phyloP scores from a whole-genome alignment of 345 rosid species.

The Aethionema arabicum region DNA sequence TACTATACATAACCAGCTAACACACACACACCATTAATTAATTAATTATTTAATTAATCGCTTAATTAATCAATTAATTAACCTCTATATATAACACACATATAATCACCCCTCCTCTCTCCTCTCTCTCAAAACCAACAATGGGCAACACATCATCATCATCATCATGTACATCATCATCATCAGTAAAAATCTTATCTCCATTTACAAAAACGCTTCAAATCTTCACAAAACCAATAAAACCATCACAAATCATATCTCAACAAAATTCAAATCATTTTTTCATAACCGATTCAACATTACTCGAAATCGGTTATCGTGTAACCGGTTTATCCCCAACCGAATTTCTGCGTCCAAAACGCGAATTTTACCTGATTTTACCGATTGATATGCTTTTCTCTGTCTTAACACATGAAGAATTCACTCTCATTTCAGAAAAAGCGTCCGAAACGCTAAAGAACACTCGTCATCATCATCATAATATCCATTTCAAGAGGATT shows the following conservation, averaged over 20 bases:
- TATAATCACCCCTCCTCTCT: not conserved
- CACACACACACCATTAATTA: not conserved
- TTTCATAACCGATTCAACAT: conserved; percentile 32
- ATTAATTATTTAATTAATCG: conserved; percentile 25
- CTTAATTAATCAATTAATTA: conserved; percentile 24
- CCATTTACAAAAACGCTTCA: conserved; percentile 34
- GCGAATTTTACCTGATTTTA: conserved; percentile 34
- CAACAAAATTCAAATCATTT: conserved; percentile 22
- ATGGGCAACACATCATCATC: conserved; percentile 44
- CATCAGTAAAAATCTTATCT: conserved; percentile 35
- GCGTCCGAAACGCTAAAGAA: conserved; percentile 31
- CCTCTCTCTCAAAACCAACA: not conserved
- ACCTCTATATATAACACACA: conserved; percentile 18
- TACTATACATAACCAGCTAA: conserved; percentile 22
- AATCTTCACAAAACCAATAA: conserved; percentile 31
- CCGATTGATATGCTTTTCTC: conserved; percentile 40
- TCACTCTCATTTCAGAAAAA: conserved; percentile 32
- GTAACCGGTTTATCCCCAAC: conserved; percentile 27
- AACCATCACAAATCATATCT: conserved; percentile 31
- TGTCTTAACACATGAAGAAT: conserved; percentile 40
- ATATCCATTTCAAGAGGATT: conserved; percentile 35
- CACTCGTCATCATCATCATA: conserved; percentile 8
- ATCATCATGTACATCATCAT: conserved; percentile 27
- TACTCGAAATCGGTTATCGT: conserved; percentile 34
- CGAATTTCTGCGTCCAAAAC: conserved; percentile 30